Base-by-base conservation (phyloP, 495 filamentous ascomycete species). In the Geopyxis carbonaria region DNA sequence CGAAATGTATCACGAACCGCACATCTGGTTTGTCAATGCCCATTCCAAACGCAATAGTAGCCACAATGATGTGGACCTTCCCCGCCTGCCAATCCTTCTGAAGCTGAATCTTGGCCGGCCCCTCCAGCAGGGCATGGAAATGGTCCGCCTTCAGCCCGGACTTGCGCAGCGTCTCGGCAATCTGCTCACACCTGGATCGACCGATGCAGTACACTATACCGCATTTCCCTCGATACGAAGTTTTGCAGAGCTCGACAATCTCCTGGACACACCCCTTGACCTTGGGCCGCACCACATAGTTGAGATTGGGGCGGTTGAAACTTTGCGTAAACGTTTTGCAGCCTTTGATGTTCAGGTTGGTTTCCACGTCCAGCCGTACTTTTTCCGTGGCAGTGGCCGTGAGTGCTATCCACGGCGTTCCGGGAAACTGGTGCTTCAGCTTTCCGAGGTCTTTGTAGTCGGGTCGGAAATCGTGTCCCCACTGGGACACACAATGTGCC, bases 31-130 rank as follows among this genome's bases (percentile, higher is more conserved):
- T 97, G 60, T 97, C 89, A 39, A 97, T 95, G 11, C 89, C 89
- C 89, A 97, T 97, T 7, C 89, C 89, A 55, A 97, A 97, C 20
- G 89, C 89, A 57, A 95, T 94, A 0, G 89, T 99, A n/a, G 89
- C 91, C 20, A 99, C 89, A 18, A 99, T 87, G 23, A 99, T 82
- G 43, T 92, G 76, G 45, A 72, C 68, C 43, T 62, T 60, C 2
- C 84, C 80, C 16, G 57, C 54, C 54, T 95, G 91, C 89, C 89
- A 99, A 3, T 72, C 50, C 40, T 67, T 68, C 53, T 94, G 91
- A 4, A 85, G 65, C 4, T 65, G 38, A 1, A 61, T 57, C 56
- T 80, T 87, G 13, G 76, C 67, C 5, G 66, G 48, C 0, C 75
- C 40, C 2, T 70, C 58, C 60, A 95, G 73, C 4, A 66, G 69